A percentile compares a stretch with the other conserved stretches of the same genome.
These are phyloP conservation scores for Schizophyllum amplum DNA, from an alignment of 1,284 basidiomycete species.

Conservation along the genomic window DNA sequence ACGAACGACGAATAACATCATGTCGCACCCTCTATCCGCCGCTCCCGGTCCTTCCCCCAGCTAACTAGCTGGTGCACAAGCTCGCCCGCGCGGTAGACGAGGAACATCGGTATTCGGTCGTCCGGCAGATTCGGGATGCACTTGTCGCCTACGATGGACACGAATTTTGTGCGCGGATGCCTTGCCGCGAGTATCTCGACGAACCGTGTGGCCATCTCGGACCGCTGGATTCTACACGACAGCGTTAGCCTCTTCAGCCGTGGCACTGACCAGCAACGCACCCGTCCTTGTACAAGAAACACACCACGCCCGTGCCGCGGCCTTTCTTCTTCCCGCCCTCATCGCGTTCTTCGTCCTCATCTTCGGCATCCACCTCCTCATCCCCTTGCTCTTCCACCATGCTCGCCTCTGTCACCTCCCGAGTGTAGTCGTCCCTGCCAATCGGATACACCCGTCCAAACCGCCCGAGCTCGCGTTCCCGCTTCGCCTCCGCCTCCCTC, in stretches of 20 bases:
- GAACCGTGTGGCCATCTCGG: conserved; percentile 69
- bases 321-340: neutral
- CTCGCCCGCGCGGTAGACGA: conserved; percentile 89
- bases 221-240: conserved; percentile 59
- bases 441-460: conserved; percentile 90
- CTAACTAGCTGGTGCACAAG: conserved; percentile 82
- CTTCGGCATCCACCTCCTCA: conserved; percentile 20
- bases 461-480: conserved; percentile 54
- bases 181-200: conserved; percentile 69
- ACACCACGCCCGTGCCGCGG: conserved; percentile 80
- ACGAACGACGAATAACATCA: conserved; percentile 23
- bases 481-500: conserved; percentile 60
- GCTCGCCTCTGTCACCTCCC: conserved; percentile 93
- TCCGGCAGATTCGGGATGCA: conserved; percentile 97
- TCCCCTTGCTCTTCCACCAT: conserved; percentile 20
- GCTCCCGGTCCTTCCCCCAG: conserved; percentile 72
- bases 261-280: conserved; percentile 20
- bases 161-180: conserved; percentile 91
- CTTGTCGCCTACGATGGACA: conserved; percentile 91
- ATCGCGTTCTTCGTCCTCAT: conserved; percentile 42
- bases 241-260: neutral
- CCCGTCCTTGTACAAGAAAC: conserved; percentile 88
- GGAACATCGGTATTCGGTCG: conserved; percentile 83
- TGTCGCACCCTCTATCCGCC: conserved; percentile 67
- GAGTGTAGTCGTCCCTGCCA: conserved; percentile 86